Evolutionary conservation across 2,329 filamentous ascomycete species (phyloP).

Genomic region (Zarea fungicola): DNA sequence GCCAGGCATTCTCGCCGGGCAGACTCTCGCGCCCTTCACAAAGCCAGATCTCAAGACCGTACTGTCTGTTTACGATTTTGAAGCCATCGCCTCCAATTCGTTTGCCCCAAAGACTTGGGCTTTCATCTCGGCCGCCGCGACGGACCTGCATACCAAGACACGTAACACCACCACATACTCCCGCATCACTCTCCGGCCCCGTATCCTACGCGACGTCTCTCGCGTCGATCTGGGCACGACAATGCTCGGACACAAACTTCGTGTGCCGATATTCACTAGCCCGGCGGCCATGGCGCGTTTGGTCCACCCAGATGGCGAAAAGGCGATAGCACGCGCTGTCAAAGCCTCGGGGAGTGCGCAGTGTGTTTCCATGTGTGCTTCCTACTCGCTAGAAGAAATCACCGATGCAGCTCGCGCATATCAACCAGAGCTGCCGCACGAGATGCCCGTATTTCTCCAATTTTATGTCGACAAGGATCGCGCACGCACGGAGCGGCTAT

Average conservation of each 20-base stretch:
- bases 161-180: slow-evolving; percentile 52
- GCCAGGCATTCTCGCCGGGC: background rate
- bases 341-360: slow-evolving; percentile 49
- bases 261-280: slow-evolving; percentile 56
- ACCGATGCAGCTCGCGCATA: slow-evolving; percentile 20
- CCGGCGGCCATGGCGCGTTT: slow-evolving; percentile 60
- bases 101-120: slow-evolving; percentile 63
- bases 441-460: slow-evolving; percentile 47
- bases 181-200: slow-evolving; percentile 54
- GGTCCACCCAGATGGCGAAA: slow-evolving; percentile 60
- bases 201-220: slow-evolving; percentile 52
- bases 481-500: slow-evolving; percentile 42
- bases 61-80: slow-evolving; percentile 46
- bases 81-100: slow-evolving; percentile 47
- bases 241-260: slow-evolving; percentile 49
- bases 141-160: slow-evolving; percentile 51
- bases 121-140: slow-evolving; percentile 62
- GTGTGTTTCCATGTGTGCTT: slow-evolving; percentile 57
- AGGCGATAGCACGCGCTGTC: slow-evolving; percentile 50
- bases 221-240: slow-evolving; percentile 43
- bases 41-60: background rate
- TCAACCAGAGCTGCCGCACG: slow-evolving; percentile 12
- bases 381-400: slow-evolving; percentile 52
- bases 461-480: slow-evolving; percentile 57
- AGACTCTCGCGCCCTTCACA: background rate